Percentiles rank a stretch among this genome's conserved stretches.
Conservation (phyloP, 768 basidiomycete genomes). For the Hericium rajendrae region DNA sequence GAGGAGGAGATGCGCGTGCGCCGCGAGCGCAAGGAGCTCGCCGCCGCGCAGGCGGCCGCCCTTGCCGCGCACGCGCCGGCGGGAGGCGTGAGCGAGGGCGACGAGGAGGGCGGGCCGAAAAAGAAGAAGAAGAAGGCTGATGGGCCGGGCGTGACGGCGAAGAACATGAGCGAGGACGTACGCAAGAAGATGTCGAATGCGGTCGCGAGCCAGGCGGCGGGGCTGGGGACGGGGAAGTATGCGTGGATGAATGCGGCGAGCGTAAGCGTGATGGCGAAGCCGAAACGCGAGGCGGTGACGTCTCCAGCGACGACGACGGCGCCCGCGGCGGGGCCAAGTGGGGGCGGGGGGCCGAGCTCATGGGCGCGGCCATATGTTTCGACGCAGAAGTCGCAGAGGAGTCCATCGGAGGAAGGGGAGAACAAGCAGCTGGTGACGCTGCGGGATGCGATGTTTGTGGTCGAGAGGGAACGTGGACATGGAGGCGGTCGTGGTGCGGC, state of each 20-base stretch:
- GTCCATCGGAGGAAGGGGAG: constrained; percentile 38
- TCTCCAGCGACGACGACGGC: constrained; percentile 26
- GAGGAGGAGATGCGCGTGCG: constrained; percentile 76
- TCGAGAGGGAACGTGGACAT: constrained; percentile 76
- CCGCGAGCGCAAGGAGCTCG: constrained; percentile 69
- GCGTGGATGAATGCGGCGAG: constrained; percentile 79
- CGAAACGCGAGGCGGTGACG: constrained; percentile 19
- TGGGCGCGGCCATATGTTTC: constrained; percentile 61
- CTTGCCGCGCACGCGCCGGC: constrained; percentile 50
- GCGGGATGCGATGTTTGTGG: constrained; percentile 77
- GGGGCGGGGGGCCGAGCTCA: constrained; percentile 22
- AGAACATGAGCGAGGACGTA: constrained; percentile 88
- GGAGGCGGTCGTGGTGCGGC: constrained; percentile 75
- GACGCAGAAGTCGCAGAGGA: constrained; percentile 31
- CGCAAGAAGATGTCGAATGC: constrained; percentile 89
- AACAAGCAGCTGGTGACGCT: constrained; percentile 52
- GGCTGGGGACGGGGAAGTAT: constrained; percentile 65
- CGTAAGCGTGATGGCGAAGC: constrained; percentile 28
- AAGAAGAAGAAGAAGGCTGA: constrained; percentile 80
- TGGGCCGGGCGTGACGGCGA: constrained; percentile 72
- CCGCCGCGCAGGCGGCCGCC: constrained; percentile 62
- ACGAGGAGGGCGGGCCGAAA: constrained; percentile 46
- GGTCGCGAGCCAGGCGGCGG: constrained; percentile 83
- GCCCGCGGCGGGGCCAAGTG: constrained; percentile 13
- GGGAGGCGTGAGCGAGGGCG: constrained; percentile 43